Evolutionary conservation across 2,329 filamentous ascomycete species (phyloP).

Genomic region (Hypoxylon sp.): DNA sequence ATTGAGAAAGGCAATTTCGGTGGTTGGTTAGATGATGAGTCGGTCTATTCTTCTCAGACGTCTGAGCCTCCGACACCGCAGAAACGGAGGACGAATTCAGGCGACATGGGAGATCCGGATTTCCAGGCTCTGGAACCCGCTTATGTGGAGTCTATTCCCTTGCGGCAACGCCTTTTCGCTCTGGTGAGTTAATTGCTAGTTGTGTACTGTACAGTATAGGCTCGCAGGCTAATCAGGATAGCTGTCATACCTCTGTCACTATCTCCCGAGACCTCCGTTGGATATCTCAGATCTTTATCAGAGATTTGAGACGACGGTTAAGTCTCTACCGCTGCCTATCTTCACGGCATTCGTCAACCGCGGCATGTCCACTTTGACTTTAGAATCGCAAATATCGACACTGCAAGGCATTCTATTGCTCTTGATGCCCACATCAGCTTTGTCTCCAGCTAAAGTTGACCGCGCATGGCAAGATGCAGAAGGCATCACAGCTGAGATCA

Average conservation of each 20-base stretch:
- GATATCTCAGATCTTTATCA: slow-evolving; percentile 70
- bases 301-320: slow-evolving; percentile 69
- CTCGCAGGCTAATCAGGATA: slow-evolving; percentile 42
- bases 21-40: slow-evolving; percentile 72
- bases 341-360: slow-evolving; percentile 70
- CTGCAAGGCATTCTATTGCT: slow-evolving; percentile 62
- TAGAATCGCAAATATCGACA: slow-evolving; percentile 61
- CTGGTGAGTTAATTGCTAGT: slow-evolving; percentile 58
- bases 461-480: slow-evolving; percentile 56
- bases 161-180: slow-evolving; percentile 75
- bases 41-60: slow-evolving; percentile 60
- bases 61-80: slow-evolving; percentile 64
- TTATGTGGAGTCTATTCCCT: slow-evolving; percentile 68
- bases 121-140: slow-evolving; percentile 58
- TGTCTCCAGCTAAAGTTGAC: slow-evolving; percentile 60
- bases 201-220: not conserved
- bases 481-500: slow-evolving; percentile 61
- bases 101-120: slow-evolving; percentile 53
- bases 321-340: slow-evolving; percentile 69
- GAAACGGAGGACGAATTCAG: slow-evolving; percentile 54
- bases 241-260: slow-evolving; percentile 63
- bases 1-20: slow-evolving; percentile 72
- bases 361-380: slow-evolving; percentile 55
- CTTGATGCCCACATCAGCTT: slow-evolving; percentile 60
- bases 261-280: slow-evolving; percentile 60